Evolutionary conservation across 768 basidiomycete species (phyloP).

Genomic region (Fibroporia radiculosa): DNA sequence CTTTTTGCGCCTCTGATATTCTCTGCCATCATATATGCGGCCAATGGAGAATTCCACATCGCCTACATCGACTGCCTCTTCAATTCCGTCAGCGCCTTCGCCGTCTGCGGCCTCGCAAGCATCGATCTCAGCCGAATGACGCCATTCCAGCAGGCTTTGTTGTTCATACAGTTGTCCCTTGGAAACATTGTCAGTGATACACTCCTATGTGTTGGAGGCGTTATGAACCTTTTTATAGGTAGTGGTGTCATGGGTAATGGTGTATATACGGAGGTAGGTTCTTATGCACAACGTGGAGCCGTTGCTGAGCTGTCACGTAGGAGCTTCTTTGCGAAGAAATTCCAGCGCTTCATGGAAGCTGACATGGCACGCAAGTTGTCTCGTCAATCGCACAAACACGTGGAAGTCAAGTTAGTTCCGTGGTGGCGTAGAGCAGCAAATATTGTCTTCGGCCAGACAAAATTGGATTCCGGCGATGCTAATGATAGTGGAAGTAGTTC

Average conservation of each 20-base stretch:
- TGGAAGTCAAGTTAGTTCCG: constrained; percentile 18
- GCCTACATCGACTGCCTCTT: constrained; percentile 74
- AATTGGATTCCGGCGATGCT: neutral
- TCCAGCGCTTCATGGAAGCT: constrained; percentile 46
- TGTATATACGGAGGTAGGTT: constrained; percentile 63
- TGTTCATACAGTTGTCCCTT: constrained; percentile 74
- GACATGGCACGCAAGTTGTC: constrained; percentile 25
- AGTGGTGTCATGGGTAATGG: constrained; percentile 76
- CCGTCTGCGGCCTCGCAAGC: constrained; percentile 69
- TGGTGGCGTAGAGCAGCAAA: constrained; percentile 12
- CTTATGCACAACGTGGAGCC: neutral
- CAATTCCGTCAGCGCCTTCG: constrained; percentile 70
- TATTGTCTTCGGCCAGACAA: neutral
- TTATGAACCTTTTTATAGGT: constrained; percentile 36
- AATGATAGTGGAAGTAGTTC: neutral
- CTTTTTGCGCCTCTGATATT: constrained; percentile 73
- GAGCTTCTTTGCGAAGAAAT: constrained; percentile 64
- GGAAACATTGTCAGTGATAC: constrained; percentile 57
- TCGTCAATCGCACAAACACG: constrained; percentile 8
- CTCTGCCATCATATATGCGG: constrained; percentile 76
- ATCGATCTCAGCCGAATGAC: constrained; percentile 65
- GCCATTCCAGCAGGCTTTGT: constrained; percentile 56
- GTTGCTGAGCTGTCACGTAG: constrained; percentile 28
- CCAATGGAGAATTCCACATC: constrained; percentile 66
- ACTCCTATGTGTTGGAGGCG: neutral